phyloP scores from a whole-genome alignment of 2,329 filamentous ascomycete species.

The Pyricularia sp. region DNA sequence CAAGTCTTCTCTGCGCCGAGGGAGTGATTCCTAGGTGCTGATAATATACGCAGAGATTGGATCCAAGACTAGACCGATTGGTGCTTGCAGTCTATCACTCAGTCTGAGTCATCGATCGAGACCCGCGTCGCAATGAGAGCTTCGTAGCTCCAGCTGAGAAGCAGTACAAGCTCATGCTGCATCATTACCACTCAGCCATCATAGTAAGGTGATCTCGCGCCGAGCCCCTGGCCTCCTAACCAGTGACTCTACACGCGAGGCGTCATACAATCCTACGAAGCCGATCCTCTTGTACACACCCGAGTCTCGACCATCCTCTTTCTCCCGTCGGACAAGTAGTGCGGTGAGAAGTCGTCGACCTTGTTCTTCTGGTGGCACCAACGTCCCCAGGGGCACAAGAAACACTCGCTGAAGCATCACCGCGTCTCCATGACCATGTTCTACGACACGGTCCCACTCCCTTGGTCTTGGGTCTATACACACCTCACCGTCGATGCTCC shows the following conservation, averaged over 20 bases:
- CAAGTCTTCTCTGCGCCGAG: background rate
- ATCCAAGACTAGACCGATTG: background rate
- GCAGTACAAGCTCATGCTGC: background rate
- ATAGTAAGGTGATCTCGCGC: constrained; percentile 1
- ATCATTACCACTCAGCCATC: background rate
- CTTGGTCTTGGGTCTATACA: background rate
- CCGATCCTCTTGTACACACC: background rate
- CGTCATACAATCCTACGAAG: constrained; percentile 1
- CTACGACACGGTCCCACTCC: background rate
- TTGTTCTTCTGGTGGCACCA: background rate
- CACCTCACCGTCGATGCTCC: background rate
- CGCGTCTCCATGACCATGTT: background rate
- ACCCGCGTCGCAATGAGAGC: background rate
- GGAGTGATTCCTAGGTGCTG: background rate
- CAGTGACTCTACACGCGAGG: background rate
- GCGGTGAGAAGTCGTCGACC: background rate
- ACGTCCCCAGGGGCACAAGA: background rate
- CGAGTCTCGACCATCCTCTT: background rate
- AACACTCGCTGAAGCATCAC: background rate
- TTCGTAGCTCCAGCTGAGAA: background rate
- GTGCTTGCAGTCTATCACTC: background rate
- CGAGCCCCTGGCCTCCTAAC: background rate
- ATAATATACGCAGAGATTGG: background rate
- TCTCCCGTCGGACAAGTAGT: background rate
- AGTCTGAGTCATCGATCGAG: background rate